These are phyloP conservation scores for Gyrodon lividus DNA, from an alignment of 768 basidiomycete species.

Conservation along the genomic window DNA sequence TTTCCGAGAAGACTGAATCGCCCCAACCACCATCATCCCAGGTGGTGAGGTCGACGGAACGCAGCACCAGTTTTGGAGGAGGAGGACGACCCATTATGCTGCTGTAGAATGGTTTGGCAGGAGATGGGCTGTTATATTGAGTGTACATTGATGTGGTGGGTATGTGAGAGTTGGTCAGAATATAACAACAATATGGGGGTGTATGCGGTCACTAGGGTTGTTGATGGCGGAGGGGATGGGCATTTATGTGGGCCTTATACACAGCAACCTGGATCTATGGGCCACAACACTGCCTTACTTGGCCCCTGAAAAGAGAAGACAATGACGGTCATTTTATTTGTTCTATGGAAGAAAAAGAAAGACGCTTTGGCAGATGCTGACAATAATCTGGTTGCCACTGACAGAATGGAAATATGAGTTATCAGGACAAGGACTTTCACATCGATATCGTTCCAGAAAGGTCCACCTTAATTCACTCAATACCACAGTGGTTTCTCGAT, in stretches of 20 bases:
- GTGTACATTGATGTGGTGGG: neutral
- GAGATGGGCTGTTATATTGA: neutral
- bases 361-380: constrained; percentile 12
- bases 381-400: constrained; percentile 2
- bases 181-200: neutral
- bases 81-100: constrained; percentile 1
- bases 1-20: constrained; percentile 17
- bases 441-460: neutral
- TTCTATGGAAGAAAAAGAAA: constrained; percentile 11
- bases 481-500: too few species aligned
- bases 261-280: neutral
- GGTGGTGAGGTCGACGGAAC: constrained; percentile 23
- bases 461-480: too few species aligned
- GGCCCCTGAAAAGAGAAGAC: constrained; percentile 6
- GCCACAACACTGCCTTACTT: constrained; percentile 1
- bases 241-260: neutral
- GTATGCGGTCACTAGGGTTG: neutral
- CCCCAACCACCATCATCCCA: constrained; percentile 28
- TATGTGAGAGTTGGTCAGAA: constrained; percentile 7
- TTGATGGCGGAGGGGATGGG: neutral
- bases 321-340: constrained; percentile 14
- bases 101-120: neutral
- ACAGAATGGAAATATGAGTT: neutral
- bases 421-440: neutral
- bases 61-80: constrained; percentile 7